Evolutionary conservation across 768 basidiomycete genomes (phyloP).

Genomic region (Lactarius deliciosus): DNA sequence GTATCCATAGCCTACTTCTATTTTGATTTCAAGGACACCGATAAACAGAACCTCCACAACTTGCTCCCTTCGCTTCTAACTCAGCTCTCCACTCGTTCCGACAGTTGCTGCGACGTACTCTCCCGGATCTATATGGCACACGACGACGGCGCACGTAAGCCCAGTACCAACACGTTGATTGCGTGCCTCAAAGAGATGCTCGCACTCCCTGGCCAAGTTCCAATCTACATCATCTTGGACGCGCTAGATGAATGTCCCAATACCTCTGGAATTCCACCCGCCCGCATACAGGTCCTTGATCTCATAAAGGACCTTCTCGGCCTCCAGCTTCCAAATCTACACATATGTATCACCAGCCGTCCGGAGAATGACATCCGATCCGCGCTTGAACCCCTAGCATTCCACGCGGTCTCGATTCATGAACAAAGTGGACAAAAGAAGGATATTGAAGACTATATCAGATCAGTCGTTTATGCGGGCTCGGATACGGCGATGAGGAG

Average conservation of each 20-base stretch:
- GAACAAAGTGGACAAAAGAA: neutral
- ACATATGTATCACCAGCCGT: neutral
- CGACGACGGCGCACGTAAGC: neutral
- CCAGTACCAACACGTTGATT: neutral
- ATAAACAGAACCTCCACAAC: neutral
- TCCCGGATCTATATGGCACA: neutral
- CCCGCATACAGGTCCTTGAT: neutral
- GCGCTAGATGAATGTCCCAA: constrained; percentile 10
- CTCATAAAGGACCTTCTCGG: neutral
- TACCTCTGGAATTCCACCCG: neutral
- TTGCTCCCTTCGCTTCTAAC: neutral
- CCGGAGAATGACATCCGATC: constrained; percentile 1
- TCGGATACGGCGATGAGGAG: neutral
- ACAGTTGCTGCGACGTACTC: neutral
- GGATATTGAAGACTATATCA: neutral
- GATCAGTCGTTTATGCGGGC: neutral
- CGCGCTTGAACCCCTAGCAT: neutral
- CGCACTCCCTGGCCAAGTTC: neutral
- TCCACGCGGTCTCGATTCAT: neutral
- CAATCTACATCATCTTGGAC: neutral
- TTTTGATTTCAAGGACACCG: neutral
- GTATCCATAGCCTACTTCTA: neutral
- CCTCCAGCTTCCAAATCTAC: neutral
- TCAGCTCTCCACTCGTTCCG: neutral
- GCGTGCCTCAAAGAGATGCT: neutral